Percentiles rank a stretch among this genome's conserved stretches.
Conservation (phyloP, 2,329 filamentous ascomycete species). For the Cladophialophora immunda region DNA sequence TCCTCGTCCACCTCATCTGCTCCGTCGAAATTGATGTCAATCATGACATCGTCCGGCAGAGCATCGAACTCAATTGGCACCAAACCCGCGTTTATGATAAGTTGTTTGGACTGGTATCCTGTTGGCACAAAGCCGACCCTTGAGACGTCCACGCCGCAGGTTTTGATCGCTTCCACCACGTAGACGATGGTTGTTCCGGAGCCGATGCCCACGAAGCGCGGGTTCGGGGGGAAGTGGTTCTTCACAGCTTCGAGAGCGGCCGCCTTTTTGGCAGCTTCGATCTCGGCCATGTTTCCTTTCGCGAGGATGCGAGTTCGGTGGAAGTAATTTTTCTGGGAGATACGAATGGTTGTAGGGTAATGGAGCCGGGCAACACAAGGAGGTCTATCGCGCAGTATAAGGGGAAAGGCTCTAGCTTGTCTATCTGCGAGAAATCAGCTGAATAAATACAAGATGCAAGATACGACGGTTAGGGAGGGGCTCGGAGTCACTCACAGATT, state of each 20-base stretch:
- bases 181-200: conserved; percentile 73
- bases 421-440: conserved; percentile 23
- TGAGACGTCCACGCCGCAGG: conserved; percentile 54
- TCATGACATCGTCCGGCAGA: conserved; percentile 68
- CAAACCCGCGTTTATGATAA: conserved; percentile 82
- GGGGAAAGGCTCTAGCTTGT: conserved; percentile 1
- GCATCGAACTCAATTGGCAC: conserved; percentile 80
- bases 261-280: conserved; percentile 68
- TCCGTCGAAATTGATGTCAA: conserved; percentile 95
- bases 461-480: neutral
- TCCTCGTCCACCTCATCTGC: conserved; percentile 96
- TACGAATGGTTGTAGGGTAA: neutral
- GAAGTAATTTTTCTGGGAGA: conserved; percentile 11
- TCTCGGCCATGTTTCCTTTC: conserved; percentile 33
- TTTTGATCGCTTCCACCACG: conserved; percentile 71
- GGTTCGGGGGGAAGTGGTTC: conserved; percentile 67
- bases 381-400: conserved; percentile 7
- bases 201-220: conserved; percentile 70
- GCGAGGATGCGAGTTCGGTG: conserved; percentile 1
- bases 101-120: conserved; percentile 86
- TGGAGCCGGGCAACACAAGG: neutral
- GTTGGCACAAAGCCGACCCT: conserved; percentile 89
- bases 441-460: neutral
- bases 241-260: conserved; percentile 66
- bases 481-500: conserved; percentile 27